Percentiles rank a stretch among this genome's conserved stretches.
Conservation (phyloP, 2,329 filamentous ascomycete species). For the Rhynchosporium secalis region DNA sequence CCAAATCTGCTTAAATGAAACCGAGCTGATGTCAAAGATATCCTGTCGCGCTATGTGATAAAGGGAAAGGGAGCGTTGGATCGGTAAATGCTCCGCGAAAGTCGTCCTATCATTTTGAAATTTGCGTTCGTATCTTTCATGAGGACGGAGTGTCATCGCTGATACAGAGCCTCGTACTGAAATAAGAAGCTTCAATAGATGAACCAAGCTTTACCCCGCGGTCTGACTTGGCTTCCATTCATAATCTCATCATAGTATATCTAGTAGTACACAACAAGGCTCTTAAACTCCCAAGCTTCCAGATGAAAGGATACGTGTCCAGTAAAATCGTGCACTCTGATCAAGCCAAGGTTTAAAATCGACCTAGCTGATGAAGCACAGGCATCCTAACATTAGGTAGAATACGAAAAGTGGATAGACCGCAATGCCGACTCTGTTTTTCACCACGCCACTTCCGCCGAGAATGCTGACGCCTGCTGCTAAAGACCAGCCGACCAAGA, state of each 20-base stretch:
- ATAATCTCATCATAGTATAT: conserved; percentile 2
- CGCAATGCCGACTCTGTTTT: conserved; percentile 89
- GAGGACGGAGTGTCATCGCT: no score
- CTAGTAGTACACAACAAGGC: conserved; percentile 2
- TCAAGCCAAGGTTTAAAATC: not conserved
- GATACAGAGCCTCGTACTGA: no score
- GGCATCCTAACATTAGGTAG: conserved; percentile 86
- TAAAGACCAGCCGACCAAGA: conserved; percentile 88
- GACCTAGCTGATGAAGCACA: conserved; percentile 74
- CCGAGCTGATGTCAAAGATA: no score
- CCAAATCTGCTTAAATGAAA: no score
- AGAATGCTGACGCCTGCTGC: conserved; percentile 95
- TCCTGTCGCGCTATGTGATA: no score
- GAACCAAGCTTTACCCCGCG: no score
- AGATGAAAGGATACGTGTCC: not conserved
- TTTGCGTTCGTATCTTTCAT: no score
- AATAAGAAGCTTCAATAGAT: no score
- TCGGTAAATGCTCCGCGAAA: no score
- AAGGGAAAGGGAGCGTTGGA: no score
- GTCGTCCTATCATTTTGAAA: no score
- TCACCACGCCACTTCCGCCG: conserved; percentile 91
- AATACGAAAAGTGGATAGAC: conserved; percentile 96
- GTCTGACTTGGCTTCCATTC: not conserved
- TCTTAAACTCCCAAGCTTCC: not conserved
- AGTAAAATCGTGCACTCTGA: not conserved